Evolutionary conservation across 495 filamentous ascomycete species (phyloP).

Genomic region (Hypoxylon trugodes): DNA sequence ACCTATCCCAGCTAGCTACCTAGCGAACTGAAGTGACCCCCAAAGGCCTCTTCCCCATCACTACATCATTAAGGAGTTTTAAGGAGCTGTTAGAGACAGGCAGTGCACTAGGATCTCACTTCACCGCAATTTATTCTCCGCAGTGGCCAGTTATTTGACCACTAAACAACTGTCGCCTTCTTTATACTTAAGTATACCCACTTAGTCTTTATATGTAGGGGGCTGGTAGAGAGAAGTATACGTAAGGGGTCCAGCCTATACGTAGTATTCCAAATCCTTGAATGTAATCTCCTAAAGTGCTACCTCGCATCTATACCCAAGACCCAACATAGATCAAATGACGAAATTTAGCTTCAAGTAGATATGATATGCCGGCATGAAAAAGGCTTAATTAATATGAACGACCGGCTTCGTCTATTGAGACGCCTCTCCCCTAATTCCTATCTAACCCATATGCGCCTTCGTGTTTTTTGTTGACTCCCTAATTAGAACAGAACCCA

Average conservation of each 20-base stretch:
- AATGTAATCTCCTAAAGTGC: no score
- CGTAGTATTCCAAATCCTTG: no score
- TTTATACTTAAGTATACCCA: neutral
- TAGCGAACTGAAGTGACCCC: no score
- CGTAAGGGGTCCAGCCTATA: neutral
- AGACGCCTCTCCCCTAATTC: constrained; percentile 23
- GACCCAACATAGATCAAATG: neutral
- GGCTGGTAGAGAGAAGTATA: no score
- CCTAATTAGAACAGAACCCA: constrained; percentile 13
- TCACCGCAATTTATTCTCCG: constrained; percentile 17
- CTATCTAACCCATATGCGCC: constrained; percentile 26
- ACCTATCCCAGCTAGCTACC: no score
- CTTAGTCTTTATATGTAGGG: neutral
- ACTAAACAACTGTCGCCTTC: neutral
- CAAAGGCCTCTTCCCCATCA: no score
- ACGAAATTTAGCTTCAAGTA: neutral
- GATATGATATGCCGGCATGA: constrained; percentile 4
- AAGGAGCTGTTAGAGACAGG: neutral
- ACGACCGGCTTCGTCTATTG: constrained; percentile 34
- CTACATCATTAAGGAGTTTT: no score
- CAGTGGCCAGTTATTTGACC: constrained; percentile 7
- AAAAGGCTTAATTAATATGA: constrained; percentile 12
- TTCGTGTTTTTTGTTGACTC: neutral
- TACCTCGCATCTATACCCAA: no score
- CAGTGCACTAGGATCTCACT: neutral